Conservation (phyloP, 805 yeast genomes). For the Clavispora santaluciae region DNA sequence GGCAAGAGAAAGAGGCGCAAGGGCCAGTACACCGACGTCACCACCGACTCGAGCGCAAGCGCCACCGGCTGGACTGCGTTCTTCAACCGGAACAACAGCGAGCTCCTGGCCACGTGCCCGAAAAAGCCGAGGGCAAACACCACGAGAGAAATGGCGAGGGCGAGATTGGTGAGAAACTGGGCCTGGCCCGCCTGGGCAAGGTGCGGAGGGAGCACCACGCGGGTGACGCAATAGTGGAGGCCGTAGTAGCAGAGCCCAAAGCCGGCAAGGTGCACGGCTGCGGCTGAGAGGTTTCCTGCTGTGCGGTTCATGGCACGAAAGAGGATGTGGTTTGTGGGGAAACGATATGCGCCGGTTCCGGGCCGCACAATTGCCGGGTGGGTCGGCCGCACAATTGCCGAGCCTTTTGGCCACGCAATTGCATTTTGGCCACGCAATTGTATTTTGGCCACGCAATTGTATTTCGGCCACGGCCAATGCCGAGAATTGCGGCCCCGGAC, state of each 20-base stretch:
- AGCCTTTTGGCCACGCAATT: too few species aligned
- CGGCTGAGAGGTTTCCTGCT: conserved; percentile 28
- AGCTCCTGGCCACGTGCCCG: conserved; percentile 27
- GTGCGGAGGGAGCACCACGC: conserved; percentile 41
- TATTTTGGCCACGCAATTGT: too few species aligned
- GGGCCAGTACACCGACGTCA: conserved; percentile 66
- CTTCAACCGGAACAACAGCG: conserved; percentile 27
- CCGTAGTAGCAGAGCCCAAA: conserved; percentile 28
- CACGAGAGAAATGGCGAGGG: conserved; percentile 44
- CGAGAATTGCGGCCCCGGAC: too few species aligned
- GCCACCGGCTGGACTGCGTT: conserved; percentile 49
- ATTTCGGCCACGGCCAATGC: too few species aligned
- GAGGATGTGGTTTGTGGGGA: not conserved
- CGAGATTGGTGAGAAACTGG: conserved; percentile 70
- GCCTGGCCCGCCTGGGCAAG: conserved; percentile 57
- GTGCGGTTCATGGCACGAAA: conserved; percentile 11
- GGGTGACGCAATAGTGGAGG: conserved; percentile 13
- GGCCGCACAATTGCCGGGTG: not conserved
- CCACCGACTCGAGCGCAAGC: conserved; percentile 55
- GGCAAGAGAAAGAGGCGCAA: conserved; percentile 48
- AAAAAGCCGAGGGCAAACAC: conserved; percentile 36
- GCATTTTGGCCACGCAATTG: too few species aligned
- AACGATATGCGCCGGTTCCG: not conserved
- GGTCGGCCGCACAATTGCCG: too few species aligned
- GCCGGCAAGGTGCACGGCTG: conserved; percentile 21